A percentile compares a stretch with the other conserved stretches of the same genome.
Conservation (phyloP, 176 grass and related monocot genomes). For the Pontederia paniculata region DNA sequence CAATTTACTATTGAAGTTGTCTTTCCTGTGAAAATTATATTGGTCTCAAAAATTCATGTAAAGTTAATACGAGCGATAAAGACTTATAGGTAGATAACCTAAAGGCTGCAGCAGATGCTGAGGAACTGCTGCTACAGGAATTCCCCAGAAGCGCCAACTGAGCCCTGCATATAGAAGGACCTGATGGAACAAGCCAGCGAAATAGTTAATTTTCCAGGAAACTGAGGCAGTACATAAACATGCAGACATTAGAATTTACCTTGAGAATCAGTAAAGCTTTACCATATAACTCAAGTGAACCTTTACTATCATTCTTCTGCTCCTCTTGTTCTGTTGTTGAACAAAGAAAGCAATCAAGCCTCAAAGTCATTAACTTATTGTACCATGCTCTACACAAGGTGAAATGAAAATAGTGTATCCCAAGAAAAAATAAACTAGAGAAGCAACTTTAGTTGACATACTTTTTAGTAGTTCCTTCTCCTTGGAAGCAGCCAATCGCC, state of each 20-base stretch:
- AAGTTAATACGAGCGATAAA: not conserved
- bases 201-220: slow-evolving; percentile 5
- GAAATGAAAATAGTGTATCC: no score
- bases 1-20: not conserved
- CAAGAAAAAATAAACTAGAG: no score
- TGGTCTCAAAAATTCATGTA: not conserved
- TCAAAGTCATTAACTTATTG: no score
- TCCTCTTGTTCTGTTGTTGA: slow-evolving; percentile 51
- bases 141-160: slow-evolving; percentile 53
- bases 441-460: slow-evolving; percentile 15
- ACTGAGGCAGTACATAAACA: not conserved
- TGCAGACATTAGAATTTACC: slow-evolving; percentile 27
- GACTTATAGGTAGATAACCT: slow-evolving; percentile 31
- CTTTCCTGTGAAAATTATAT: not conserved
- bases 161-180: slow-evolving; percentile 49
- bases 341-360: not conserved
- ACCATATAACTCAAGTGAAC: slow-evolving; percentile 40
- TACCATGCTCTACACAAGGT: not conserved
- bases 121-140: slow-evolving; percentile 60
- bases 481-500: slow-evolving; percentile 52
- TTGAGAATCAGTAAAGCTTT: slow-evolving; percentile 43
- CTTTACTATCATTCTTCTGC: slow-evolving; percentile 46
- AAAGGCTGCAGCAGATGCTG: slow-evolving; percentile 84
- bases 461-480: slow-evolving; percentile 72
- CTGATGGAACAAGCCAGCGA: slow-evolving; percentile 25